A percentile compares a stretch with the other conserved stretches of the same genome.
These are phyloP conservation scores for Microcera coccophila DNA, from an alignment of 2,329 filamentous ascomycete species.

Conservation along the genomic window DNA sequence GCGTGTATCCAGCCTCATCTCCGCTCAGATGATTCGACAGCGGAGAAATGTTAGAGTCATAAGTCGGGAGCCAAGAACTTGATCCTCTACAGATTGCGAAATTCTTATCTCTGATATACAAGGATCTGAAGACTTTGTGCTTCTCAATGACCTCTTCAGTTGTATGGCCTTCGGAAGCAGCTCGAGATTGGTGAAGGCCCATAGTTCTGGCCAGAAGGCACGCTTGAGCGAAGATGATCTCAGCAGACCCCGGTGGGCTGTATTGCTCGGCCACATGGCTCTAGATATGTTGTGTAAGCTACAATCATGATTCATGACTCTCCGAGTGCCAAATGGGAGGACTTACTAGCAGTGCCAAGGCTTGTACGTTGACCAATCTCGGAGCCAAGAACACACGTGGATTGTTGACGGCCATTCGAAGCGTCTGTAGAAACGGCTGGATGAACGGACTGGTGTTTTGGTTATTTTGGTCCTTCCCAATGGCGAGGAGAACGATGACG, in stretches of 20 bases:
- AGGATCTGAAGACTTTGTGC: conserved; percentile 21
- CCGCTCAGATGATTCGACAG: neutral
- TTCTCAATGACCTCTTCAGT: conserved; percentile 17
- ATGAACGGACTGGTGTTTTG: conserved; percentile 23
- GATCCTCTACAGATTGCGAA: conserved; percentile 20
- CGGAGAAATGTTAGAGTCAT: conserved; percentile 12
- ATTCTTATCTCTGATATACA: conserved; percentile 25
- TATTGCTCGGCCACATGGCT: conserved; percentile 26
- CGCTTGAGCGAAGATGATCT: conserved; percentile 24
- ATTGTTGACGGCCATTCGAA: conserved; percentile 26
- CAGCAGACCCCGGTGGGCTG: conserved; percentile 21
- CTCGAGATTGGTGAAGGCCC: conserved; percentile 22
- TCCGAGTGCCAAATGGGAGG: too few relatives aligned
- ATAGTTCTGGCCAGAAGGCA: conserved; percentile 25
- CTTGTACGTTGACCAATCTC: conserved; percentile 24
- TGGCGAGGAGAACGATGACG: conserved; percentile 21
- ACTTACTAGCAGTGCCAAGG: conserved; percentile 23
- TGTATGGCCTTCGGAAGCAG: conserved; percentile 3
- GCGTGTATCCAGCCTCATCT: conserved; percentile 5
- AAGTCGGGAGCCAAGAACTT: conserved; percentile 17
- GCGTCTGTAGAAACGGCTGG: conserved; percentile 23
- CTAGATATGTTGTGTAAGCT: conserved; percentile 4
- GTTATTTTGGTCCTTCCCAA: conserved; percentile 20
- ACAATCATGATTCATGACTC: neutral
- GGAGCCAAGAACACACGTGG: conserved; percentile 24